Base-by-base conservation (phyloP, 306 rosid species). In the Dicorynia guianensis region DNA sequence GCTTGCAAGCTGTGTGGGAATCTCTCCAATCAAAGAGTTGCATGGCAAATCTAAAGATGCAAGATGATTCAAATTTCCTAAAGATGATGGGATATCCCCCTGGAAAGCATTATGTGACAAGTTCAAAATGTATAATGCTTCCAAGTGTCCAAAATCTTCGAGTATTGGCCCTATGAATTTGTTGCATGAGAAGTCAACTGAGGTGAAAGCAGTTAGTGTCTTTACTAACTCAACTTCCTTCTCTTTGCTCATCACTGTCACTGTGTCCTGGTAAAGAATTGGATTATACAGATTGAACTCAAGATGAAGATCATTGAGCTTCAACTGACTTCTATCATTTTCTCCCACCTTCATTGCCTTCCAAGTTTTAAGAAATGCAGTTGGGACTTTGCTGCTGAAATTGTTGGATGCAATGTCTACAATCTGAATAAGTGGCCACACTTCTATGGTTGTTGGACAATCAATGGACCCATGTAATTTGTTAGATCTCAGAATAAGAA, bases 41-140 rank as follows among this genome's bases (percentile, higher is more conserved):
- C 14, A 64, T 5, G 81, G 78, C 14, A 83, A 44, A 62, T 79
- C 86, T 1, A 83, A 43, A 5, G 87, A 79, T 72, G 67, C 87
- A 0, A 83, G 67, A 20, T 19, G 11, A 0, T 0, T 12, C 54
- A 80, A 10, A 5, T 71, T 43, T 33, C 82, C 81, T 0, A 83
- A 1, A 11, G 84, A 75, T 5, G 79, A 30, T 48, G 87, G 74
- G 43, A 83, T 83, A 33, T 50, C 30, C 1, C 83, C 79, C 1
- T 18, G 17, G 0, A 84, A n/a, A 54, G 71, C 48, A 39, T 59
- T 77, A 9, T 60, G 58, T 20, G 76, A 77, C 55, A 77, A 20
- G 40, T 77, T 77, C 44, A 77, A 39, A 11, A 10, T 36, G 10
- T 13, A 39, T 35, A 78, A 15, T 18, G 60, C 58, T 43, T 8